phyloP scores from a whole-genome alignment of 306 rosid species.

The Acacia confusa region DNA sequence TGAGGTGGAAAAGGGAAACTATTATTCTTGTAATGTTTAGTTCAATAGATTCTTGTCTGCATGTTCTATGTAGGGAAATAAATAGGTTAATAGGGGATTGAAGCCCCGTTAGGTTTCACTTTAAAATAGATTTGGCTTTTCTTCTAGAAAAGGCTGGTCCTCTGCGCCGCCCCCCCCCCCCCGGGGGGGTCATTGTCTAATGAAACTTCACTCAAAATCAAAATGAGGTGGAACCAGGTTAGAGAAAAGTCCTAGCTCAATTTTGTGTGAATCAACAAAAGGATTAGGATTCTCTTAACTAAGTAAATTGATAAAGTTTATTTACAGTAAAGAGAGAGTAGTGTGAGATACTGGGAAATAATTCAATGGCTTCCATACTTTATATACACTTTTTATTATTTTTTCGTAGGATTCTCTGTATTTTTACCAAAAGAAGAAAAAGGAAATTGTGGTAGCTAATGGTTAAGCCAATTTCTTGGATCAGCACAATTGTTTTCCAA shows the following conservation, averaged over 20 bases:
- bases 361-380: neutral
- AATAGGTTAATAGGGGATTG: neutral
- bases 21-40: constrained; percentile 10
- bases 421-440: neutral
- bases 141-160: neutral
- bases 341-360: neutral
- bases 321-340: neutral
- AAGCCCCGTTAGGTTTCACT: neutral
- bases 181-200: neutral
- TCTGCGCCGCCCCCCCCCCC: too few species aligned
- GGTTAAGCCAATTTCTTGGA: neutral
- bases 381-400: too few species aligned
- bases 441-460: neutral
- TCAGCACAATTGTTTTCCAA: too few species aligned
- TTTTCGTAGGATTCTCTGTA: neutral
- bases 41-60: constrained; percentile 16
- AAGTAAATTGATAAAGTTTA: neutral
- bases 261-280: constrained; percentile 27
- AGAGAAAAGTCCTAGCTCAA: constrained; percentile 24
- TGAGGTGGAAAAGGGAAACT: constrained; percentile 15
- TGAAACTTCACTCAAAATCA: neutral
- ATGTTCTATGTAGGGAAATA: constrained; percentile 14
- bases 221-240: neutral
- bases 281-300: neutral
- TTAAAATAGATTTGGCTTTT: neutral